phyloP scores from a whole-genome alignment of 306 rosid species.

The Dalbergia cochinchinensis region DNA sequence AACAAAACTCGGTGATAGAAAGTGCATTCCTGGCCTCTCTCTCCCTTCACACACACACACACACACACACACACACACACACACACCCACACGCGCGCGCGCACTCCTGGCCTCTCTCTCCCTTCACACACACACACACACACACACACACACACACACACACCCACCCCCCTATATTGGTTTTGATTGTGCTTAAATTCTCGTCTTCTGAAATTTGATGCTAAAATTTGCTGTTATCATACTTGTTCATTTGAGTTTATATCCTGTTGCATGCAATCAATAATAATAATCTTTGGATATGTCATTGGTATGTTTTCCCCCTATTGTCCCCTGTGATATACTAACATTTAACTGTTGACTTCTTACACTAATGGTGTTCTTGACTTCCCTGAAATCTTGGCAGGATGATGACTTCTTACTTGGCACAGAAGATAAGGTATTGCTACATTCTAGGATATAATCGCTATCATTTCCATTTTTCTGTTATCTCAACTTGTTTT shows the following conservation, averaged over 20 bases:
- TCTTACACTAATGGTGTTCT: constrained; percentile 40
- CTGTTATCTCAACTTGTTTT: constrained; percentile 32
- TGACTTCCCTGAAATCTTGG: constrained; percentile 47
- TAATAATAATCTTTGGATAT: neutral
- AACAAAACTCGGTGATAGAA: too few relatives aligned
- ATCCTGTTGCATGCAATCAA: constrained; percentile 7
- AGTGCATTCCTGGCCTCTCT: too few relatives aligned
- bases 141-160: too few relatives aligned
- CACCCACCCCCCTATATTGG: too few relatives aligned
- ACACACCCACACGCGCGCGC: too few relatives aligned
- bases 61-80: too few relatives aligned
- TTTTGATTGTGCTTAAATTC: too few relatives aligned
- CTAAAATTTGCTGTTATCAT: neutral
- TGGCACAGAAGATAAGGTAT: constrained; percentile 86
- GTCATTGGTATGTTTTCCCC: constrained; percentile 9
- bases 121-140: too few relatives aligned
- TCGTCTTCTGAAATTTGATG: neutral
- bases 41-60: too few relatives aligned
- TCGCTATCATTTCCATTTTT: constrained; percentile 28
- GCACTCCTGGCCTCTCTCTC: too few relatives aligned
- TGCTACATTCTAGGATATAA: constrained; percentile 16
- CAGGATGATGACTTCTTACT: constrained; percentile 95
- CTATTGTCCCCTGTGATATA: neutral
- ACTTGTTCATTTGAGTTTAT: neutral
- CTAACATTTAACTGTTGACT: neutral